Percentiles rank a stretch among this genome's conserved stretches.
phyloP scores from a whole-genome alignment of 2,329 filamentous ascomycete species.

The Diplodia scrobiculata region DNA sequence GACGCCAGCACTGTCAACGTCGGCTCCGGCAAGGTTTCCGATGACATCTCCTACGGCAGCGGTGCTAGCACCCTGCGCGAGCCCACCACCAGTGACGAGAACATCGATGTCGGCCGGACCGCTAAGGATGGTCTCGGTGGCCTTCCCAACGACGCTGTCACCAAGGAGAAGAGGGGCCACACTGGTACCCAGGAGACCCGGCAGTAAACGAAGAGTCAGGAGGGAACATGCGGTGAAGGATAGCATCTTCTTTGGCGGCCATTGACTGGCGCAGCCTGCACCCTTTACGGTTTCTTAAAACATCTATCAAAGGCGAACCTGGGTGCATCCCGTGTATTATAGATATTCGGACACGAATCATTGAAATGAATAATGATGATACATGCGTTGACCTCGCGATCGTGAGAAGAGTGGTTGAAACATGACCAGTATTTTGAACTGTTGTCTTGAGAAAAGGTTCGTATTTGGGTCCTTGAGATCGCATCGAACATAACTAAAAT shows the following conservation, averaged over 20 bases:
- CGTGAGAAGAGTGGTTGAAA: background rate
- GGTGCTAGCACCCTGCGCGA: slow-evolving; percentile 51
- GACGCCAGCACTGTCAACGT: slow-evolving; percentile 71
- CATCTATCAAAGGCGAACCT: background rate
- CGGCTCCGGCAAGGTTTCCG: slow-evolving; percentile 59
- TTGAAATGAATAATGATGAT: slow-evolving; percentile 3
- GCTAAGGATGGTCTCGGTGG: slow-evolving; percentile 60
- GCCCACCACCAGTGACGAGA: slow-evolving; percentile 51
- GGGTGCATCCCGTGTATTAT: background rate
- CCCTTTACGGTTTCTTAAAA: background rate
- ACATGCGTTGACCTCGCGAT: background rate
- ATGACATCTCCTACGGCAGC: slow-evolving; percentile 50
- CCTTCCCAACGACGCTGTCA: slow-evolving; percentile 63
- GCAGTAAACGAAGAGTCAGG: background rate
- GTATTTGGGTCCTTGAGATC: background rate
- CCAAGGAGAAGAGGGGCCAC: slow-evolving; percentile 50
- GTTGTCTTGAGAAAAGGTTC: background rate
- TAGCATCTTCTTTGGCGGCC: slow-evolving; percentile 1
- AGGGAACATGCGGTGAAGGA: too few relatives aligned
- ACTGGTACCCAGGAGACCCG: slow-evolving; percentile 48
- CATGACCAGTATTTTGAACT: background rate
- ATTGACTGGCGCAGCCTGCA: slow-evolving; percentile 9
- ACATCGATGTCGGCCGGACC: slow-evolving; percentile 61
- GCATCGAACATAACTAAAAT: too few relatives aligned
- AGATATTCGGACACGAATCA: slow-evolving; percentile 8